Base-by-base conservation (phyloP, 257 asterid species). In the Penstemon newberryi region DNA sequence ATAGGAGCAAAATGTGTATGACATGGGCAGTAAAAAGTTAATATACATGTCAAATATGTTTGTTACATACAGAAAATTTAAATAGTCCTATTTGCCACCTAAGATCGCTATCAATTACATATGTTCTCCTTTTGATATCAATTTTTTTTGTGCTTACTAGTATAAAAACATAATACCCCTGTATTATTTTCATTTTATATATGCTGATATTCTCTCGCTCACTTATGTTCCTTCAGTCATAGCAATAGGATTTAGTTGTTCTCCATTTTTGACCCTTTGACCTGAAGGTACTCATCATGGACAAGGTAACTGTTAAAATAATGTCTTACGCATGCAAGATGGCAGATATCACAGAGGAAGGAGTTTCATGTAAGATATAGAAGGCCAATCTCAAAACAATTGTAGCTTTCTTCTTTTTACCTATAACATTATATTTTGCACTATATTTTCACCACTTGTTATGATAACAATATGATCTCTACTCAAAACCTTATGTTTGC, bases 261-360 rank as follows among this genome's bases (percentile, higher is more conserved):
- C 49, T 73, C 51, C 71, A 74, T 43, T 63, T 52, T 73, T 78
- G 70, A 77, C 74, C 67, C 72, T 71, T 56, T 68, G 59, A 58
- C 67, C 25, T 73, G 77, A 80, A 94, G 99, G 99, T 94, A 73
- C 98, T 94, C 79, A 84, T 94, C 74, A 91, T 94, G 99, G 99
- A 94, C 86, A 94, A 81, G 82, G 43, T 94, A 66, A 94, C 99
- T n/a, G 86, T 88, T 74, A 94, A 91, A 82, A 76, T 94, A 79
- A 89, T 94, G 96, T 94, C 99, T 38, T 81, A 77, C 51, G 79
- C 99, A 5, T 94, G 98, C 93, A 94, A 91, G 91, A 91, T 94
- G 99, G 95, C 95, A 36, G 99, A 94, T 81, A 89, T 89, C 70
- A 89, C 96, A 9, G 96, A 94, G 64, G 99, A 94, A 89, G 99